phyloP scores from a whole-genome alignment of 1,139 yeast species.

The Sugiyamaella sp. region DNA sequence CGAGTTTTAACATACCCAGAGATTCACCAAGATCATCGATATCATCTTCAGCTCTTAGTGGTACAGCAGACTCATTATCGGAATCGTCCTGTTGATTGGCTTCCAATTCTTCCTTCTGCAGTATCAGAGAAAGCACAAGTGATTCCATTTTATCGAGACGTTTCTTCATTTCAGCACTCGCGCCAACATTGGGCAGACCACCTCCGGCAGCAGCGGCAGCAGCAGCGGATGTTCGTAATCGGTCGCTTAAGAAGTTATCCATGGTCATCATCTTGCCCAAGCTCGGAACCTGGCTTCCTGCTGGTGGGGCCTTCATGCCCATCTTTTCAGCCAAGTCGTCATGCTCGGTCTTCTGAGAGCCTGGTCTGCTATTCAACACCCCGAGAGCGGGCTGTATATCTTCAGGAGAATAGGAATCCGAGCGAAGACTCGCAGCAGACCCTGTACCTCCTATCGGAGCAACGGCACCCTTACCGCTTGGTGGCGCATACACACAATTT shows the following conservation, averaged over 20 bases:
- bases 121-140: conserved; percentile 35
- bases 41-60: conserved; percentile 18
- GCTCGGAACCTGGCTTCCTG: conserved; percentile 12
- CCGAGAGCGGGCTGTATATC: conserved; percentile 1
- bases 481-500: conserved; percentile 35
- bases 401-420: neutral
- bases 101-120: conserved; percentile 25
- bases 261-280: conserved; percentile 24
- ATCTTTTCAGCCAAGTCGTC: conserved; percentile 10
- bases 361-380: neutral
- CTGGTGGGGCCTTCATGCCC: conserved; percentile 9
- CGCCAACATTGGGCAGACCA: neutral
- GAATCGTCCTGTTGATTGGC: conserved; percentile 12
- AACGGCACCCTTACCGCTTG: conserved; percentile 18
- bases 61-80: conserved; percentile 12
- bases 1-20: conserved; percentile 43
- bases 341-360: conserved; percentile 1
- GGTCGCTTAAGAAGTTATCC: conserved; percentile 21
- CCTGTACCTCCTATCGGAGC: conserved; percentile 12
- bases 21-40: conserved; percentile 38
- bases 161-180: conserved; percentile 30
- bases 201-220: conserved; percentile 10
- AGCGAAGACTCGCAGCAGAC: neutral
- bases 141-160: conserved; percentile 40
- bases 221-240: conserved; percentile 12